A percentile compares a stretch with the other conserved stretches of the same genome.
Evolutionary conservation across 192 early-diverging fungal species (phyloP).

Genomic region (Coemansia sp.): DNA sequence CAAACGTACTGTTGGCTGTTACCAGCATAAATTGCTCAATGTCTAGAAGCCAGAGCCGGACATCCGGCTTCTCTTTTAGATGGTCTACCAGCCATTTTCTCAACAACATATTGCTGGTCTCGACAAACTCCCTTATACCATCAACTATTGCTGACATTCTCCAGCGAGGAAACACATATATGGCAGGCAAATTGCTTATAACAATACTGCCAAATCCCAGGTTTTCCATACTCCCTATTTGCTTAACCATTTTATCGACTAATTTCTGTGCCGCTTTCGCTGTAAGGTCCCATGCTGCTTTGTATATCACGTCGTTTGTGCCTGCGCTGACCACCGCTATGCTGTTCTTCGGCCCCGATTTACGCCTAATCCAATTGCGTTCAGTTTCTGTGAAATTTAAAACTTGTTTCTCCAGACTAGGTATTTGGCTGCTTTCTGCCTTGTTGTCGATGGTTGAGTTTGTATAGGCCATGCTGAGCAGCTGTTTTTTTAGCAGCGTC

Average conservation of each 20-base stretch:
- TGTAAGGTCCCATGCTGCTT: background rate
- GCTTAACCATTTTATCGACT: slow-evolving; percentile 13
- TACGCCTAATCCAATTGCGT: slow-evolving; percentile 33
- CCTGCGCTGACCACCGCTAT: slow-evolving; percentile 20
- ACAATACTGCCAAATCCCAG: slow-evolving; percentile 22
- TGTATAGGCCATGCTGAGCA: slow-evolving; percentile 18
- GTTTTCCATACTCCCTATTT: slow-evolving; percentile 15
- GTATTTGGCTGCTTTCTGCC: background rate
- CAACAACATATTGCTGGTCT: slow-evolving; percentile 10
- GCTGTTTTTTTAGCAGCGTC: slow-evolving; percentile 6
- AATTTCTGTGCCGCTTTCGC: slow-evolving; percentile 5
- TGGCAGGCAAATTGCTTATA: slow-evolving; percentile 21
- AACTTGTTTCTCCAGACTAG: slow-evolving; percentile 15
- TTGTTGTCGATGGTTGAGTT: slow-evolving; percentile 10
- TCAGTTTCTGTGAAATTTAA: slow-evolving; percentile 21
- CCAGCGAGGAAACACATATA: slow-evolving; percentile 25
- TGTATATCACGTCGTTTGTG: slow-evolving; percentile 12
- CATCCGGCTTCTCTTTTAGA: background rate
- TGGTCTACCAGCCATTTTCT: slow-evolving; percentile 11
- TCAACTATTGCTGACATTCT: slow-evolving; percentile 16
- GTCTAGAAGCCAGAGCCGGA: slow-evolving; percentile 27
- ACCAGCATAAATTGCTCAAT: slow-evolving; percentile 22
- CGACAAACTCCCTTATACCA: slow-evolving; percentile 13
- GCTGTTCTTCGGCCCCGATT: slow-evolving; percentile 14
- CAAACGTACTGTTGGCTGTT: slow-evolving; percentile 27